Evolutionary conservation across 805 yeast species (phyloP).

Genomic region (Metschnikowia kofuensis): DNA sequence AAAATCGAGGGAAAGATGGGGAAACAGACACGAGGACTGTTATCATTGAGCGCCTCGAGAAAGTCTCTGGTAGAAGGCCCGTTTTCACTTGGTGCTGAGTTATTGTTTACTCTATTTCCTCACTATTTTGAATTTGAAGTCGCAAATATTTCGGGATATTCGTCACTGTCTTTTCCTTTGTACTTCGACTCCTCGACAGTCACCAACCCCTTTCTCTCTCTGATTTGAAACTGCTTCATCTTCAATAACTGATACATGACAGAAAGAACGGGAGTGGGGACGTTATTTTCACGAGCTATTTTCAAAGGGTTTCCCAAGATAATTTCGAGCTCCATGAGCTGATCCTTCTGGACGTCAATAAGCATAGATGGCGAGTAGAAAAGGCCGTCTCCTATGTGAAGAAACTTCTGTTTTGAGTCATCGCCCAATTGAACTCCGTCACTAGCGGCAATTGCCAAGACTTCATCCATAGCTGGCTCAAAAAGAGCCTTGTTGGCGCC

Average conservation of each 20-base stretch:
- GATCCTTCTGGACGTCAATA: conserved; percentile 62
- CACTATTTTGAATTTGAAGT: not conserved
- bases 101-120: not conserved
- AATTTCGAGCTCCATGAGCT: conserved; percentile 68
- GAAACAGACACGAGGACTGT: conserved; percentile 41
- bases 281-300: conserved; percentile 14
- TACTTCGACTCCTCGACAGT: conserved; percentile 13
- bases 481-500: conserved; percentile 30
- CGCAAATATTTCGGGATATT: conserved; percentile 17
- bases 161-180: conserved; percentile 16
- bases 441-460: conserved; percentile 61
- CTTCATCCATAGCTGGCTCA: conserved; percentile 66
- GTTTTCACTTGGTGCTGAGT: conserved; percentile 60
- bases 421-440: conserved; percentile 58
- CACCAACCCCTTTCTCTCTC: conserved; percentile 50
- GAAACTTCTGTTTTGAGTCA: conserved; percentile 46
- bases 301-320: conserved; percentile 64
- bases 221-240: conserved; percentile 58
- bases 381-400: conserved; percentile 44
- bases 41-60: conserved; percentile 57
- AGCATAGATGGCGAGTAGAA: conserved; percentile 69
- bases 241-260: conserved; percentile 57
- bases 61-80: conserved; percentile 54
- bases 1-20: not conserved
- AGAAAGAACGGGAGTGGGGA: conserved; percentile 54